A percentile compares a stretch with the other conserved stretches of the same genome.
Conservation (phyloP, 176 grass and related monocot genomes). For the Poa annua region DNA sequence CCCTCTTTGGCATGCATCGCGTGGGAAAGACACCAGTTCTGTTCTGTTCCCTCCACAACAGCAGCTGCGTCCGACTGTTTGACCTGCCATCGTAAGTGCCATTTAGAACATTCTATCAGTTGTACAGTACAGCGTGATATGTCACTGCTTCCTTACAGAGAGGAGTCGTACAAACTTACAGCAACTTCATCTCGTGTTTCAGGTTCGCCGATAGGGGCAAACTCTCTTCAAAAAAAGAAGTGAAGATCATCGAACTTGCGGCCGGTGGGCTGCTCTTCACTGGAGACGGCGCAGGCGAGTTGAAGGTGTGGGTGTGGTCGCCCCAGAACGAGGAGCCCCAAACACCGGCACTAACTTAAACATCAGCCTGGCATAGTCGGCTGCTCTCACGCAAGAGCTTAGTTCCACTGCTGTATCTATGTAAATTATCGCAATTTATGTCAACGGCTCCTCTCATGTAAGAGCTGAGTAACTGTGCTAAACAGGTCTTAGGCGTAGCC, state of each 20-base stretch:
- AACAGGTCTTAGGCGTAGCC: too few relatives aligned
- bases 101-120: neutral
- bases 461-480: too few relatives aligned
- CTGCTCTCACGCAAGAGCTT: neutral
- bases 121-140: neutral
- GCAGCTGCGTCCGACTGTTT: slow-evolving; percentile 47
- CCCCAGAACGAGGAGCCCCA: slow-evolving; percentile 11
- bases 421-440: slow-evolving; percentile 28
- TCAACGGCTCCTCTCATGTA: too few relatives aligned
- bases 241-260: slow-evolving; percentile 49
- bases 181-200: neutral
- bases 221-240: slow-evolving; percentile 35
- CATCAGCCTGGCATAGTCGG: neutral
- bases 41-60: slow-evolving; percentile 49
- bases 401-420: neutral
- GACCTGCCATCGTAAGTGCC: slow-evolving; percentile 56
- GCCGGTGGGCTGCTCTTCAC: slow-evolving; percentile 42
- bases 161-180: neutral
- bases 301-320: slow-evolving; percentile 47
- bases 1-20: slow-evolving; percentile 55
- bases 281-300: slow-evolving; percentile 45
- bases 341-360: neutral
- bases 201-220: slow-evolving; percentile 41
- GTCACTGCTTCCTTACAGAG: neutral
- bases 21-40: slow-evolving; percentile 48